Evolutionary conservation across 2,329 filamentous ascomycete genomes (phyloP).

Genomic region (Ascochyta pisi): DNA sequence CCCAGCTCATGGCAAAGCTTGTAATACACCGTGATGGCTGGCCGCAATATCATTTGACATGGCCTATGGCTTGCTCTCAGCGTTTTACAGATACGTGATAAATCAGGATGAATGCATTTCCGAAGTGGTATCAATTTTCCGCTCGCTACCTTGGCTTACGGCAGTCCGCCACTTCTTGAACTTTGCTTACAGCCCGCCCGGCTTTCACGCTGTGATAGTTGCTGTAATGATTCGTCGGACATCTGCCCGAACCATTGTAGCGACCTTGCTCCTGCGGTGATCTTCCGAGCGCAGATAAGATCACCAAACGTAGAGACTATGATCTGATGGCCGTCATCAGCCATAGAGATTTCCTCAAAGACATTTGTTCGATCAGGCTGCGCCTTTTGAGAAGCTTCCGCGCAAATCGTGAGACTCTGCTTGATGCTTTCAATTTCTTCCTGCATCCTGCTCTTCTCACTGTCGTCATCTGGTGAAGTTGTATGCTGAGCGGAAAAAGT

Average conservation of each 20-base stretch:
- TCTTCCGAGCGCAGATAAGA: constrained; percentile 12
- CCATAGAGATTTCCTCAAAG: constrained; percentile 15
- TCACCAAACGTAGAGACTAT: constrained; percentile 21
- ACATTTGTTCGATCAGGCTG: constrained; percentile 12
- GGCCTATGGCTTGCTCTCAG: too few species aligned
- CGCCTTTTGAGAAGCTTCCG: constrained; percentile 12
- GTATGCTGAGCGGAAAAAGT: neutral
- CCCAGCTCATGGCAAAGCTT: too few species aligned
- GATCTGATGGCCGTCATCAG: constrained; percentile 18
- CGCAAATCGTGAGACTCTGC: constrained; percentile 13
- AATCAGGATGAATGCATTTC: too few species aligned
- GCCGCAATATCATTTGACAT: too few species aligned
- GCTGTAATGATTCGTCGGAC: constrained; percentile 15
- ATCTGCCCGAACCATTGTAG: constrained; percentile 17
- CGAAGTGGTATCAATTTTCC: too few species aligned
- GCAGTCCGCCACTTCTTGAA: too few species aligned
- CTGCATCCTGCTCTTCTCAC: neutral
- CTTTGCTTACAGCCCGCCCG: too few species aligned
- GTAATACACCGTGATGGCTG: too few species aligned
- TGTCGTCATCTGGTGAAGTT: neutral
- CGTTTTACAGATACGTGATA: too few species aligned
- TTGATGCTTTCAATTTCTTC: neutral
- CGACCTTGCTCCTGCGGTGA: constrained; percentile 8
- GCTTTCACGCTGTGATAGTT: neutral
- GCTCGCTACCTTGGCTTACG: too few species aligned